phyloP scores from a whole-genome alignment of 768 basidiomycete species.

The Amanita pallidorosea region DNA sequence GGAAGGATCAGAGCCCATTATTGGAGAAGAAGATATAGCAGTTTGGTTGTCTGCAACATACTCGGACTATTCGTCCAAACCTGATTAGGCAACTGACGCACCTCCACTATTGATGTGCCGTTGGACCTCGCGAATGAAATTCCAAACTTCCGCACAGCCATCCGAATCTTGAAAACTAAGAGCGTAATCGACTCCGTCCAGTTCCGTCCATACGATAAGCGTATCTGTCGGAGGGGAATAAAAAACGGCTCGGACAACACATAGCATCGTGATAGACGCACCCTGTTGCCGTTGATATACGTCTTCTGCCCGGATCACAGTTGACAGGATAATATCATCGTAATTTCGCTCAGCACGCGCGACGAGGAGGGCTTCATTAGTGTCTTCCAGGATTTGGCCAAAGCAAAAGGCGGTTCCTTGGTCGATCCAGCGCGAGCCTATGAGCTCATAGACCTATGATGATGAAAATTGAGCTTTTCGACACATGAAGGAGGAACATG shows the following conservation, averaged over 20 bases:
- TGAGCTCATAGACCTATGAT: conserved; percentile 83
- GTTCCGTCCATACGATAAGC: conserved; percentile 98
- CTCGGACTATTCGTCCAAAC: conserved; percentile 8
- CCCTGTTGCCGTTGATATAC: conserved; percentile 86
- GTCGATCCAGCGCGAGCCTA: conserved; percentile 88
- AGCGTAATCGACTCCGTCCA: conserved; percentile 89
- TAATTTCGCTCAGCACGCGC: conserved; percentile 74
- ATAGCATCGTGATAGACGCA: conserved; percentile 22
- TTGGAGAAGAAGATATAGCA: conserved; percentile 49
- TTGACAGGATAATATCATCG: conserved; percentile 63
- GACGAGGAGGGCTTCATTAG: conserved; percentile 69
- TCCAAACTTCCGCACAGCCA: conserved; percentile 95
- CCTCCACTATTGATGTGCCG: conserved; percentile 63
- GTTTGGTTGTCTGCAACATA: conserved; percentile 31
- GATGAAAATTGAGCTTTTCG: conserved; percentile 12
- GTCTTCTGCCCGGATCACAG: conserved; percentile 72
- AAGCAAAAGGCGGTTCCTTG: conserved; percentile 96
- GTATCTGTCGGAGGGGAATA: conserved; percentile 56
- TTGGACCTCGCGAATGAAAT: conserved; percentile 89
- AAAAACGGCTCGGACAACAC: conserved; percentile 6
- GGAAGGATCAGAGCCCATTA: conserved; percentile 43
- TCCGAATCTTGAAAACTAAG: conserved; percentile 95
- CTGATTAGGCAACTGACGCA: conserved; percentile 21
- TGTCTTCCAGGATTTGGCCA: conserved; percentile 73
- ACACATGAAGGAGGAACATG: conserved; percentile 9